A percentile compares a stretch with the other conserved stretches of the same genome.
Conservation (phyloP, 2,329 filamentous ascomycete genomes). For the Colletotrichum endophyticum region DNA sequence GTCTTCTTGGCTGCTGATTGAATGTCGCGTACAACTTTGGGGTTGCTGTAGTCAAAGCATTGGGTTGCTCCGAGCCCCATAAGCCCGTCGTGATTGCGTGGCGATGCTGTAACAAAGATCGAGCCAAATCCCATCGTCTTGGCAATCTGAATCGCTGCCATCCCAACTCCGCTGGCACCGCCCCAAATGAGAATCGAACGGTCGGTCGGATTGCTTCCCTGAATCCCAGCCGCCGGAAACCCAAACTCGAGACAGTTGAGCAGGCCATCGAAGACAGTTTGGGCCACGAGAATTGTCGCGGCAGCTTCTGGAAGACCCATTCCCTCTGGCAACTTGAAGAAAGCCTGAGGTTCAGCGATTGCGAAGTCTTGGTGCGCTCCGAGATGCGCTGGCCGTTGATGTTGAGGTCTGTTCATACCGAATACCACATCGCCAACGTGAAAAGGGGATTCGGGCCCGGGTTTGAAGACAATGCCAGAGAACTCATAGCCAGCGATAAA, state of each 20-base stretch:
- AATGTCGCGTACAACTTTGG: neutral
- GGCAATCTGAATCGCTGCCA: conserved; percentile 38
- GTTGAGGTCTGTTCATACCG: too few relatives aligned
- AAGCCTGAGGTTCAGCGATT: neutral
- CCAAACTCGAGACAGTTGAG: neutral
- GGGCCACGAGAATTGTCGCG: neutral
- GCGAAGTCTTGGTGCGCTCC: neutral
- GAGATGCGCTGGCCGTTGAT: too few relatives aligned
- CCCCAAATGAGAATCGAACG: conserved; percentile 37
- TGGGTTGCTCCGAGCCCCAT: conserved; percentile 33
- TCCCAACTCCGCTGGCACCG: conserved; percentile 35
- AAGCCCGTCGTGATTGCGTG: conserved; percentile 33
- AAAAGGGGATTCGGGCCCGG: too few relatives aligned
- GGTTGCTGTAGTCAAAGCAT: conserved; percentile 36
- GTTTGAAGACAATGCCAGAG: neutral
- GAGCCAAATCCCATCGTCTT: conserved; percentile 28
- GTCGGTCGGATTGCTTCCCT: neutral
- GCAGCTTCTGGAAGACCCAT: neutral
- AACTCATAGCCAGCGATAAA: neutral
- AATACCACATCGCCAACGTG: too few relatives aligned
- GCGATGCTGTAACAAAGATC: conserved; percentile 35
- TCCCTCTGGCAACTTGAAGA: neutral
- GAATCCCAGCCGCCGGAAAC: neutral
- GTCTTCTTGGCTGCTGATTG: neutral
- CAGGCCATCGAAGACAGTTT: too few relatives aligned